phyloP scores from a whole-genome alignment of 805 yeast genomes.

The Saccharomycopsis amapae region DNA sequence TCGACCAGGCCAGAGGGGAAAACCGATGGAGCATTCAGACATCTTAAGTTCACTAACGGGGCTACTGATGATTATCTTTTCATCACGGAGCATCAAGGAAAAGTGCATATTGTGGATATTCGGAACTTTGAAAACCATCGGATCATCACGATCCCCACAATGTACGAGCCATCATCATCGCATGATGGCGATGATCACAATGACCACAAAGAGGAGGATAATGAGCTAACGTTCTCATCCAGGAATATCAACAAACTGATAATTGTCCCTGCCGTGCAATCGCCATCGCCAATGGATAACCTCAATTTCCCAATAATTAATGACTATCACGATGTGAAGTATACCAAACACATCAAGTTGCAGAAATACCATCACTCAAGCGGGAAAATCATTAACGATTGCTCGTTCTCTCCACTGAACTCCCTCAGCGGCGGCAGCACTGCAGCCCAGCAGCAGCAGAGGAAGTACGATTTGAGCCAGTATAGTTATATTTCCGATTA shows the following conservation, averaged over 20 bases:
- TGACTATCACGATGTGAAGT: too few species aligned
- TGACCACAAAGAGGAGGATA: constrained; percentile 26
- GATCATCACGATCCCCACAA: constrained; percentile 58
- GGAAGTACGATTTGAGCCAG: too few species aligned
- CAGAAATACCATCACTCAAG: too few species aligned
- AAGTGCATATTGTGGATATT: constrained; percentile 79
- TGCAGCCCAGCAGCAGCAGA: too few species aligned
- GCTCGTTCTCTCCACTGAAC: too few species aligned
- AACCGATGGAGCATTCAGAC: constrained; percentile 32
- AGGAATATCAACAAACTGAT: too few species aligned
- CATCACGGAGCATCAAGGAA: constrained; percentile 76
- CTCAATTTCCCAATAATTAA: not conserved
- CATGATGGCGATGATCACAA: constrained; percentile 17
- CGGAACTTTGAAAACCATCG: constrained; percentile 69
- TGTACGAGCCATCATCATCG: too few species aligned
- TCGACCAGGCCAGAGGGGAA: constrained; percentile 42
- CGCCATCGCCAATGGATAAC: not conserved
- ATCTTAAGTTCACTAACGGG: constrained; percentile 42
- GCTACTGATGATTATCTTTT: constrained; percentile 71
- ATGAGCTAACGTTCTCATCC: too few species aligned
- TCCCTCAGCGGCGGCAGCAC: too few species aligned
- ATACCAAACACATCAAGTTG: too few species aligned
- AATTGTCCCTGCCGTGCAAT: too few species aligned
- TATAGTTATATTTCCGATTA: constrained; percentile 5
- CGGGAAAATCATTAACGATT: too few species aligned